Base-by-base conservation (phyloP, 2,329 filamentous ascomycete genomes). In the Clathrospora elynae region DNA sequence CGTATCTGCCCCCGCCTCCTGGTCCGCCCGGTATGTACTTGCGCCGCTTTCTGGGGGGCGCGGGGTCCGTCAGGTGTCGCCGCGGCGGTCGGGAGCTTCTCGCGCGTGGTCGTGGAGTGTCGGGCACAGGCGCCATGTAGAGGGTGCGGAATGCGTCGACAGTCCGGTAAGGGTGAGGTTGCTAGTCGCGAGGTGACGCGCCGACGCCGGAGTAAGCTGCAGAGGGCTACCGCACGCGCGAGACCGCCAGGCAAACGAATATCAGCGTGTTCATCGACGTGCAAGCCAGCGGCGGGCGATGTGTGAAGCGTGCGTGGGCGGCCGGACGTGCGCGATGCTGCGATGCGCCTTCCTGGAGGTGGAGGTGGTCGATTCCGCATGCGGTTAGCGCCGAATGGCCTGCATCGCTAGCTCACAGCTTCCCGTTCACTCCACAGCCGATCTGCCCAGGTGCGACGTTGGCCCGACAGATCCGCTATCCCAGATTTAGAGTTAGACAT, bases 21-120 rank as follows among this genome's bases (percentile, higher is more conserved):
- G 89, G 86, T 3, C 90, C 90, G 33, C 90, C 90, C 22, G 92
- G 89, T 33, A 95, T 81, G 73, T 96, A 96, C 71, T 71, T 75
- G 49, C 71, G 70, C 61, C 68, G 69, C 68, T 77, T 77, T 49
- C 51, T 60, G 18, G 71, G 70, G 20, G 73, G 72, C 37, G 72
- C 73, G 12, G 70, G 71, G 46, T 72, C 69, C 31, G 70, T 63
- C 23, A 66, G 48, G 48, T 59, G 43, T 35, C 66, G 64, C 48
- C 59, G 58, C n/a, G 57, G 58, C 22, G 64, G 64, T 49, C 68
- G 59, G 34, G 65, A 60, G 48, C 45, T 62, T 51, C 67, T 61
- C 42, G 66, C 60, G 61, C 67, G 67, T 66, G 57, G 60, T 55
- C 46, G 58, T 42, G 67, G 68, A 37, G 68, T 70, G 38, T 61